Base-by-base conservation (phyloP, 1,284 basidiomycete species). In the Pisolithus thermaeus region DNA sequence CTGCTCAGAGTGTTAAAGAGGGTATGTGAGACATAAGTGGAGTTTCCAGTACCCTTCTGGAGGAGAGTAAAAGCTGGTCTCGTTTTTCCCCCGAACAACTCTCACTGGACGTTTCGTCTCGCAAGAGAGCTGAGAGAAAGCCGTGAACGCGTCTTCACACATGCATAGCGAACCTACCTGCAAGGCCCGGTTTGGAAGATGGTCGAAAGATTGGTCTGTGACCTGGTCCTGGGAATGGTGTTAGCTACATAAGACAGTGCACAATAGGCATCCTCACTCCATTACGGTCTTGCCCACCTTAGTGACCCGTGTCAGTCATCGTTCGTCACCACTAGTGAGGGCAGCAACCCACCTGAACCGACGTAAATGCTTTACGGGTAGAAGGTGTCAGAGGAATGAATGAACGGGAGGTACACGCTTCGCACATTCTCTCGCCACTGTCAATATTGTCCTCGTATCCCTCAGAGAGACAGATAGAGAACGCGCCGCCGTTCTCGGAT, bases 361-460 rank as follows among this genome's bases (percentile, higher is more conserved):
- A 73, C 73, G 49, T 77, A 77, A 7, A 39, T 61, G 49, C 76
- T 77, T 38, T 4, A 16, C 45, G 14, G 23, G 41, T 43, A 1
- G 3, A 46, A 46, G 9, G 16, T 18, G 9, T 52, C 36, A 46
- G 28, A 32, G 16, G 14, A 52, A 32, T 55, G 41, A 3, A 25
- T 14, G 12, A 36, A 2, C 11, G 2, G 11, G 8, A 25, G 40
- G 16, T 4, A 22, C 42, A n/a, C 20, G 1, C 18, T 37, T 53
- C 72, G 37, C 56, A 75, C 74, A 77, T 69, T 28, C 12, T 61
- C 1, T 73, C 63, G 3, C 75, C 75, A 0, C 52, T 9, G 44
- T 76, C 75, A 3, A 54, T 23, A 51, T 77, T 67, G 52, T 77
- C 75, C 37, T 70, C 68, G 47, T 77, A 77, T 8, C 67, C 67